These are phyloP conservation scores for Ascosphaera pollenicola DNA, from an alignment of 2,329 filamentous ascomycete species.

Conservation along the genomic window DNA sequence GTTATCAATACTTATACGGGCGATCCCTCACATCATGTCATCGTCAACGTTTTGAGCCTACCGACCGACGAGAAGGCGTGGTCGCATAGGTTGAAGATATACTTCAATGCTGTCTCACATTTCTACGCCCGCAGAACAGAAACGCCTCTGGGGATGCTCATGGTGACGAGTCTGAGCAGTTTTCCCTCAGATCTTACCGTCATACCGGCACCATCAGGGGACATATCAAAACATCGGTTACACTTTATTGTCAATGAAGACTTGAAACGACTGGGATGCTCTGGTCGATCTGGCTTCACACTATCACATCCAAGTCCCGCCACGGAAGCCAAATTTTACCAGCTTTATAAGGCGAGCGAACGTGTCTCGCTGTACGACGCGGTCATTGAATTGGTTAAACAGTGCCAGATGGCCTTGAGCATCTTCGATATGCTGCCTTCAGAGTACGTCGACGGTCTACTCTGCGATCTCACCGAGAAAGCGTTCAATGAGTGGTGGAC, in stretches of 20 bases:
- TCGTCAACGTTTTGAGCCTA: slow-evolving; percentile 60
- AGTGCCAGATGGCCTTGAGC: slow-evolving; percentile 74
- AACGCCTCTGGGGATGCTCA: slow-evolving; percentile 60
- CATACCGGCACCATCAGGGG: slow-evolving; percentile 73
- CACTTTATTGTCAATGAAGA: slow-evolving; percentile 89
- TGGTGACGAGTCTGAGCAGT: slow-evolving; percentile 82
- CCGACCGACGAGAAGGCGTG: slow-evolving; percentile 59
- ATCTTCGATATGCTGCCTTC: slow-evolving; percentile 73
- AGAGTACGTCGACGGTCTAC: slow-evolving; percentile 72
- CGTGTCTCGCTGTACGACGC: slow-evolving; percentile 55
- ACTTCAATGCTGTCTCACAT: slow-evolving; percentile 68
- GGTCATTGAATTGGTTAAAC: slow-evolving; percentile 70
- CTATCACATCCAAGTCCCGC: slow-evolving; percentile 56
- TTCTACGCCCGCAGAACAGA: slow-evolving; percentile 69
- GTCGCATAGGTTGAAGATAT: slow-evolving; percentile 58
- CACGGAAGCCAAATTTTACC: slow-evolving; percentile 75
- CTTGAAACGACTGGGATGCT: slow-evolving; percentile 77
- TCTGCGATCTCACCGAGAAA: slow-evolving; percentile 83
- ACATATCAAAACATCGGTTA: slow-evolving; percentile 56
- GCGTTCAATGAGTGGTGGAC: slow-evolving; percentile 93
- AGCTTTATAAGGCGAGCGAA: slow-evolving; percentile 73
- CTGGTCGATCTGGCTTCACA: slow-evolving; percentile 68
- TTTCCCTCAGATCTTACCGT: slow-evolving; percentile 85
- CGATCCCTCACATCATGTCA: slow-evolving; percentile 54
- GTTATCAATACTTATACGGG: slow-evolving; percentile 87